Evolutionary conservation across 768 basidiomycete species (phyloP).

Genomic region (Strobilomyces confusus): DNA sequence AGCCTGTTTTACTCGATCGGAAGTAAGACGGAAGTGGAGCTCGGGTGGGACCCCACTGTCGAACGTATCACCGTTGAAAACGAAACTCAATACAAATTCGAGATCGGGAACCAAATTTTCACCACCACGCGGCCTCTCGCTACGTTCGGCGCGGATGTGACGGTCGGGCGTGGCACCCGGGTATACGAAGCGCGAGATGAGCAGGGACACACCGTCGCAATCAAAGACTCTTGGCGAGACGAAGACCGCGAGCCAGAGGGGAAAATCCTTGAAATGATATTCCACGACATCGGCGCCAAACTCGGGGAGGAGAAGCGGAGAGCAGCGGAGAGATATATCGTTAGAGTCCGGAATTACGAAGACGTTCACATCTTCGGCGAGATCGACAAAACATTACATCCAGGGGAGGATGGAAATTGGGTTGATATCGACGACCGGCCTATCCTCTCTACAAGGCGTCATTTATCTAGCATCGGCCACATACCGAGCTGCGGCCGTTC

Average conservation of each 20-base stretch:
- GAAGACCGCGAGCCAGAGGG: not conserved
- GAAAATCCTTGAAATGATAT: not conserved
- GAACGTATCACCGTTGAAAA: not conserved
- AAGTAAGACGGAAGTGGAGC: not conserved
- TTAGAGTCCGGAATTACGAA: not conserved
- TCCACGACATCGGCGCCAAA: not conserved
- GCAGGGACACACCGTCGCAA: not conserved
- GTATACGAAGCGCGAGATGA: not conserved
- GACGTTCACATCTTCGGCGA: not conserved
- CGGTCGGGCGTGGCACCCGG: not conserved
- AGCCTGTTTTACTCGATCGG: conserved; percentile 5
- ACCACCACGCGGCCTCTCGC: not conserved
- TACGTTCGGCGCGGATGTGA: not conserved
- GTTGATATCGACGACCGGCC: not conserved
- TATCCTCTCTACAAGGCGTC: not conserved
- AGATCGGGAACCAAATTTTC: not conserved
- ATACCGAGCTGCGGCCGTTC: not conserved
- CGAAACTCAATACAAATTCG: not conserved
- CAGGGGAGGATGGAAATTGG: not conserved
- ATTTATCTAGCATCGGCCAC: not conserved
- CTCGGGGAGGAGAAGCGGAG: not conserved
- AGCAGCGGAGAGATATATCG: not conserved
- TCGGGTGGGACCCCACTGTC: not conserved
- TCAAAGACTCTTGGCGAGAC: not conserved
- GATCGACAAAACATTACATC: not conserved